These are phyloP conservation scores for Hypericum androsaemum DNA, from an alignment of 345 rosid genomes.

Conservation along the genomic window DNA sequence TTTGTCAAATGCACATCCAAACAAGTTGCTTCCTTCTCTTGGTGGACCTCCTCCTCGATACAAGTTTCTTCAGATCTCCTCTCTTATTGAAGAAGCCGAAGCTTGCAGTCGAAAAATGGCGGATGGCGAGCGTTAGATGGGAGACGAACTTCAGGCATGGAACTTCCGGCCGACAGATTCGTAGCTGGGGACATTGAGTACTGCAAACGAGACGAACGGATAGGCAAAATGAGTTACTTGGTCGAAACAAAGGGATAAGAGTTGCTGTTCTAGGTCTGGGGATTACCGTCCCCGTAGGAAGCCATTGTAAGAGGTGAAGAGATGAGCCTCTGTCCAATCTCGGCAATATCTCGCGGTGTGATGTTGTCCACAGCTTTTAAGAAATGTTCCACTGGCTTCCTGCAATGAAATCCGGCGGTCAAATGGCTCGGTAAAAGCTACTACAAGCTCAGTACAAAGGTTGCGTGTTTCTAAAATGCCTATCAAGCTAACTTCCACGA, in stretches of 20 bases:
- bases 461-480: no score
- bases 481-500: no score
- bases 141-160: slow-evolving; percentile 10
- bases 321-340: slow-evolving; percentile 44
- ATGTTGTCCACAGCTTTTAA: slow-evolving; percentile 53
- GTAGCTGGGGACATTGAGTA: slow-evolving; percentile 55
- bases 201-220: slow-evolving; percentile 25
- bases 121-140: neutral
- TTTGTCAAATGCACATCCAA: no score
- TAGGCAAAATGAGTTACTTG: neutral
- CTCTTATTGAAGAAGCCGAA: neutral
- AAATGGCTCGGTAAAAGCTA: no score
- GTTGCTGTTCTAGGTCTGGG: no score
- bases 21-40: no score
- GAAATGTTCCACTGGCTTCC: slow-evolving; percentile 76
- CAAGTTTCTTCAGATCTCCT: no score
- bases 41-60: no score
- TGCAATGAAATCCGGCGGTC: slow-evolving; percentile 13
- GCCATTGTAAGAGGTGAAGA: slow-evolving; percentile 85
- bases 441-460: no score
- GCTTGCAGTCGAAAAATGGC: neutral
- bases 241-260: neutral
- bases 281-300: slow-evolving; percentile 73
- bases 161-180: slow-evolving; percentile 54
- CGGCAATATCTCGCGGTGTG: slow-evolving; percentile 44